These are phyloP conservation scores for Rhodotorula glutinis DNA, from an alignment of 1,284 basidiomycete genomes.

Conservation along the genomic window DNA sequence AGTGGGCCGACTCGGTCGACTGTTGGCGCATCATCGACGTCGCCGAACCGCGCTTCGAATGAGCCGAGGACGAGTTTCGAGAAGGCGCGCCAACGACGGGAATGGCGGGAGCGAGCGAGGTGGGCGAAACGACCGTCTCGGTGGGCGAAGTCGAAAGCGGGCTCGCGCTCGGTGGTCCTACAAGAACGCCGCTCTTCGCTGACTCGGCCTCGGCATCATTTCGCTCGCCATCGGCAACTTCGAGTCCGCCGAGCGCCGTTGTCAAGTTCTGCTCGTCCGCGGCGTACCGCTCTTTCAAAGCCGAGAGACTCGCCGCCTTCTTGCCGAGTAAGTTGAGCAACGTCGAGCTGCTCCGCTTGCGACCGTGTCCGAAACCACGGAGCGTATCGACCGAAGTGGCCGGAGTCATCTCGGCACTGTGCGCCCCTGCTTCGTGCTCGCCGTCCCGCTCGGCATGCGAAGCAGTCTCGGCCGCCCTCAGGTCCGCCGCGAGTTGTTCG, in stretches of 20 bases:
- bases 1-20: slow-evolving; percentile 32
- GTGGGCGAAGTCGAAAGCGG: slow-evolving; percentile 1
- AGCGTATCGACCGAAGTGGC: too few species aligned
- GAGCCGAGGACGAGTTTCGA: not conserved
- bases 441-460: not conserved
- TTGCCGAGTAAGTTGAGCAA: slow-evolving; percentile 51
- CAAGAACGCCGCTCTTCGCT: too few species aligned
- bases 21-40: slow-evolving; percentile 32
- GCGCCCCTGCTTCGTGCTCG: not conserved
- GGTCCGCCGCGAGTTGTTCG: not conserved
- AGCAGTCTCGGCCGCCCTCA: not conserved
- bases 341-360: not conserved
- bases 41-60: not conserved
- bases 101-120: too few species aligned
- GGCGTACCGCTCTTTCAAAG: slow-evolving; percentile 45
- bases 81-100: too few species aligned
- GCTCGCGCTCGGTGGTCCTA: not conserved
- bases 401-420: too few species aligned
- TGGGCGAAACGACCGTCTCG: not conserved
- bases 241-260: not conserved
- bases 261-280: not conserved
- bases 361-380: too few species aligned
- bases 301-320: slow-evolving; percentile 52
- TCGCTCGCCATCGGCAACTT: too few species aligned
- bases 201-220: too few species aligned